These are phyloP conservation scores for Aspergillus uvarum DNA, from an alignment of 2,329 filamentous ascomycete genomes.

Conservation along the genomic window DNA sequence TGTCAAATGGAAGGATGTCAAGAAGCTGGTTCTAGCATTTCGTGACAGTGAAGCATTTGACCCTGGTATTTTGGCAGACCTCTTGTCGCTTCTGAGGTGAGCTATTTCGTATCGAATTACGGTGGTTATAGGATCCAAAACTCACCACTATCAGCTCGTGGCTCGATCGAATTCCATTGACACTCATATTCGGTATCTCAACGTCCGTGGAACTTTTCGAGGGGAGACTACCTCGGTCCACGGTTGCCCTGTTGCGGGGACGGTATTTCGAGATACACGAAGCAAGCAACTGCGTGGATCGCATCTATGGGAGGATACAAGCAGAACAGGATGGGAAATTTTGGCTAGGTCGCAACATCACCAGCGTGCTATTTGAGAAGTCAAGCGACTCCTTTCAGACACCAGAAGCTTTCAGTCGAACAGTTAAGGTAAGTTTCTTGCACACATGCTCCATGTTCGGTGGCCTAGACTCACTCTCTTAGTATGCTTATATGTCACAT, in stretches of 20 bases:
- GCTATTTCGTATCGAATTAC: slow-evolving; percentile 4
- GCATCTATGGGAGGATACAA: slow-evolving; percentile 43
- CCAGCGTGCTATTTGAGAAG: slow-evolving; percentile 53
- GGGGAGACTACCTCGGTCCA: slow-evolving; percentile 54
- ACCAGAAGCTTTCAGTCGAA: slow-evolving; percentile 54
- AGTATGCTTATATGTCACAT: slow-evolving; percentile 64
- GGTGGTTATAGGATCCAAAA: slow-evolving; percentile 21
- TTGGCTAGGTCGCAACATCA: slow-evolving; percentile 56
- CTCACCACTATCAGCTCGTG: slow-evolving; percentile 49
- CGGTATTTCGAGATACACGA: slow-evolving; percentile 55
- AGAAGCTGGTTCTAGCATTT: slow-evolving; percentile 45
- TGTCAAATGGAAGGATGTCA: slow-evolving; percentile 36
- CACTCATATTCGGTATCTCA: slow-evolving; percentile 60
- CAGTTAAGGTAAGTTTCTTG: slow-evolving; percentile 46
- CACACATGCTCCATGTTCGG: neutral
- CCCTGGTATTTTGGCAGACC: slow-evolving; percentile 43
- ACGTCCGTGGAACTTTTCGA: slow-evolving; percentile 64
- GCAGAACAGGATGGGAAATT: slow-evolving; percentile 37
- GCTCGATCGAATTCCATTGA: slow-evolving; percentile 61
- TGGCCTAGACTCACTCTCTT: slow-evolving; percentile 23
- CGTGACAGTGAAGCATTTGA: slow-evolving; percentile 51
- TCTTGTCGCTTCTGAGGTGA: slow-evolving; percentile 50
- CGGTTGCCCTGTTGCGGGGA: slow-evolving; percentile 54
- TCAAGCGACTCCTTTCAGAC: slow-evolving; percentile 62
- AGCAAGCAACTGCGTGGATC: slow-evolving; percentile 48